Percentiles rank a stretch among this genome's conserved stretches.
Conservation (phyloP, 495 filamentous ascomycete species). For the Xylaria palmicola region DNA sequence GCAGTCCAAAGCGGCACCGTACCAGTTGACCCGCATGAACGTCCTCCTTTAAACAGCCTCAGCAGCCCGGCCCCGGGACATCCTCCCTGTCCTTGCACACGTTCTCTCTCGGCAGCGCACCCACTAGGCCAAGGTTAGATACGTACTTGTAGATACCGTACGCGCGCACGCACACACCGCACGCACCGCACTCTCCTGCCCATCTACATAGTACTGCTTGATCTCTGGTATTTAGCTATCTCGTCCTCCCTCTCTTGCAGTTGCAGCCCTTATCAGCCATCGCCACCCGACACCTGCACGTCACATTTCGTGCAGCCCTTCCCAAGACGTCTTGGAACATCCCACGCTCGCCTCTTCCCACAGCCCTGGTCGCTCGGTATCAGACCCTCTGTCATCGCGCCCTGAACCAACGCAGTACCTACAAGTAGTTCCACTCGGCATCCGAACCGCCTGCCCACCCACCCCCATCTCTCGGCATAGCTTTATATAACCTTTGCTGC, state of each 20-base stretch:
- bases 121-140: no score
- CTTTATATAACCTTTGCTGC: conserved; percentile 9
- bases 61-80: conserved; percentile 1
- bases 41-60: conserved; percentile 10
- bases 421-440: neutral
- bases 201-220: conserved; percentile 4
- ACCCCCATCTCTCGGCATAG: conserved; percentile 2
- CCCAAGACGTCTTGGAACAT: neutral
- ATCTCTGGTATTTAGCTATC: neutral
- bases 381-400: conserved; percentile 2
- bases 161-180: neutral
- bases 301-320: conserved; percentile 10
- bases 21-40: conserved; percentile 13
- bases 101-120: conserved; percentile 4
- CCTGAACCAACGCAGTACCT: neutral
- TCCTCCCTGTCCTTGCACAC: conserved; percentile 4
- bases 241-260: neutral
- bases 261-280: conserved; percentile 5
- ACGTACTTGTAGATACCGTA: no score
- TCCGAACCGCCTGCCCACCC: neutral
- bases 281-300: conserved; percentile 9
- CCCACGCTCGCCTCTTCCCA: neutral
- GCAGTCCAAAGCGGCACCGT: neutral
- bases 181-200: neutral
- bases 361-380: conserved; percentile 12